Base-by-base conservation (phyloP, 2,329 filamentous ascomycete genomes). In the Alternaria triticimaculans region DNA sequence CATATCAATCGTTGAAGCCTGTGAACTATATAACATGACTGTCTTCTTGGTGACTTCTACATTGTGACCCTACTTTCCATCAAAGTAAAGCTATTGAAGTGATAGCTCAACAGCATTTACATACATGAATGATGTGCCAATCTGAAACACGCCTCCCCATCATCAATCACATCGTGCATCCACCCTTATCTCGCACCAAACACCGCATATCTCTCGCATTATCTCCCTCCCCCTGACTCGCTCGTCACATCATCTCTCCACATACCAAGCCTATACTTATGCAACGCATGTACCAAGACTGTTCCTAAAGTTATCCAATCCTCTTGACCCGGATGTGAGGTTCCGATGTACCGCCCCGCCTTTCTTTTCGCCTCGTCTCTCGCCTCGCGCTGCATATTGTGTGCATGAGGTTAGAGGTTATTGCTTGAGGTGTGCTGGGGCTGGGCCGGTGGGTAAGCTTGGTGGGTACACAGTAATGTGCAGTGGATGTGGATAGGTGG, bases 1-100 rank as follows among this genome's bases (percentile, higher is more conserved):
- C 62, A 64, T 55, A 62, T 50, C 62, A 64, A 64, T 64, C 62
- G 62, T 41, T 64, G 49, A 64, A 64, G 55, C 59, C 48, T 55
- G 43, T 53, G 49, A 33, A 21, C 30, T 37, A 41, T 41, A 41
- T 37, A 23, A 33, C 3, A 41, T 7, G 14, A 53, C 5, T 12
- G 0, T 30, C 46, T n/a, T 8, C 26, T 33, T 49, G 6, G 46
- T 50, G 46, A 50, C 25, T 53, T 2, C 14, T 41, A n/a, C 15
- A 41, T n/a, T 10, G 33, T 41, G 33, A 41, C n/a, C 33, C 33
- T 5, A n/a, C 15, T 41, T 12, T 30, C 28, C 11, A 12, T 30
- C 5, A 6, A 30, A 1, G 0, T 0, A 30, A 30, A 30, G 28
- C 28, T 30, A 6, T 6, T 30, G 5, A 14, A 6, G 28, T 30